phyloP scores from a whole-genome alignment of 2,329 filamentous ascomycete species.

The Xylaria sp. region DNA sequence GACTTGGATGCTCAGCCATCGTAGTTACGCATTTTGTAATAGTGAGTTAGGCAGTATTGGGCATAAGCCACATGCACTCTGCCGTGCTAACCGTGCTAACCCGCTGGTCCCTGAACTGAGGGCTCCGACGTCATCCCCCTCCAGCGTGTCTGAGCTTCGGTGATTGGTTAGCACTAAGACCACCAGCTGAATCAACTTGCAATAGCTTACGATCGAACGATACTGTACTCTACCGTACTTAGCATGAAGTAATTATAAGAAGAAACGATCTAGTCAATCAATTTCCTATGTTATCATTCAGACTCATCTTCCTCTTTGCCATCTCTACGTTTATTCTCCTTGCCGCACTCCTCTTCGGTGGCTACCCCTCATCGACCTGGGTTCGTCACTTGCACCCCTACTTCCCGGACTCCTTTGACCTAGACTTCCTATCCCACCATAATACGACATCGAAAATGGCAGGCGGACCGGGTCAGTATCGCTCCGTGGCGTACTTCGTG shows the following conservation, averaged over 20 bases:
- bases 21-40: slow-evolving; percentile 3
- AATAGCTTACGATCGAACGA: not conserved
- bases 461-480: slow-evolving; percentile 61
- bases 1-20: slow-evolving; percentile 31
- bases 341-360: slow-evolving; percentile 11
- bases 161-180: slow-evolving; percentile 13
- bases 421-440: slow-evolving; percentile 13
- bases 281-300: slow-evolving; percentile 23
- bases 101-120: slow-evolving; percentile 24
- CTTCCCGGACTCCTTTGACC: slow-evolving; percentile 19
- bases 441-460: slow-evolving; percentile 51
- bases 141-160: slow-evolving; percentile 4
- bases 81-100: slow-evolving; percentile 24
- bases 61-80: slow-evolving; percentile 29
- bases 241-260: slow-evolving; percentile 25
- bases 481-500: slow-evolving; percentile 77
- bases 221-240: not conserved
- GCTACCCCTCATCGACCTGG: slow-evolving; percentile 27
- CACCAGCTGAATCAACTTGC: slow-evolving; percentile 7
- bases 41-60: not conserved
- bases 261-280: not conserved
- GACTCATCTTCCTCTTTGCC: slow-evolving; percentile 6
- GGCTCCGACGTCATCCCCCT: slow-evolving; percentile 35
- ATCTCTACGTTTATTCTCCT: slow-evolving; percentile 25
- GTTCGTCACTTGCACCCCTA: slow-evolving; percentile 17